These are phyloP conservation scores for Coemansia sp. DNA, from an alignment of 192 early-diverging fungal genomes.

Conservation along the genomic window DNA sequence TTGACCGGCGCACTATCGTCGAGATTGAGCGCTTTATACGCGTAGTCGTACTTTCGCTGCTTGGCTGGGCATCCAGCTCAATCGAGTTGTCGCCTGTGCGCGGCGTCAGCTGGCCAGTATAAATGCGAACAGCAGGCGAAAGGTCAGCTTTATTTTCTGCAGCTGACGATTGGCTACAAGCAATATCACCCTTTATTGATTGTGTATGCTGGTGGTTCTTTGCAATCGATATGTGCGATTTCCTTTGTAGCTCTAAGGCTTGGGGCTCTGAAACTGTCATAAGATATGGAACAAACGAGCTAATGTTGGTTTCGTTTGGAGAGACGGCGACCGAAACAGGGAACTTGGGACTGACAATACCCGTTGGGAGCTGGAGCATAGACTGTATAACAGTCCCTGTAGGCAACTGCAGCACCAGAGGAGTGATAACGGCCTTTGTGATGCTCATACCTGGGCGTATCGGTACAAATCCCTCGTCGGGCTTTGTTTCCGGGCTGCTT, in stretches of 20 bases:
- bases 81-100: slow-evolving; percentile 19
- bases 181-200: neutral
- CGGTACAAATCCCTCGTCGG: neutral
- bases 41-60: slow-evolving; percentile 8
- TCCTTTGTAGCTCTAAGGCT: slow-evolving; percentile 36
- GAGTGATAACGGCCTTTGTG: neutral
- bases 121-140: neutral
- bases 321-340: slow-evolving; percentile 16
- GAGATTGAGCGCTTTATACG: slow-evolving; percentile 48
- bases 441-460: neutral
- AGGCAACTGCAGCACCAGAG: slow-evolving; percentile 12
- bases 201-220: slow-evolving; percentile 7
- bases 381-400: neutral
- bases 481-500: neutral
- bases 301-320: neutral
- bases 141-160: slow-evolving; percentile 2
- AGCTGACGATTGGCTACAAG: neutral
- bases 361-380: neutral
- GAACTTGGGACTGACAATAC: slow-evolving; percentile 27
- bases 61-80: slow-evolving; percentile 17
- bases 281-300: slow-evolving; percentile 37
- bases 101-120: slow-evolving; percentile 26
- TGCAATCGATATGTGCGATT: slow-evolving; percentile 10
- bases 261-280: slow-evolving; percentile 39
- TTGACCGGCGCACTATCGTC: slow-evolving; percentile 41